phyloP scores from a whole-genome alignment of 2,329 filamentous ascomycete species.

The Phialophora expanda region DNA sequence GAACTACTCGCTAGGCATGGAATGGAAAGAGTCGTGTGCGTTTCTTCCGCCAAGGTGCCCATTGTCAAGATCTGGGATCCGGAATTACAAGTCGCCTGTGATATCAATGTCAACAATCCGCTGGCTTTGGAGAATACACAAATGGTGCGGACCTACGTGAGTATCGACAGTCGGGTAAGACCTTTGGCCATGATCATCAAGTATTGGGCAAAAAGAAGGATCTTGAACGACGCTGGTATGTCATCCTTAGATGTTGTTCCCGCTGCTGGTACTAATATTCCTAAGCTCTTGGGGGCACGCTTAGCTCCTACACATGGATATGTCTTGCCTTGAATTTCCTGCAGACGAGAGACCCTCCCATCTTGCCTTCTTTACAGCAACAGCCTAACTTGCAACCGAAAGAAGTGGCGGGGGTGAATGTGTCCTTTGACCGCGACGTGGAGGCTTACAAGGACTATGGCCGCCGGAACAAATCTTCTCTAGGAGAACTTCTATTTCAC shows the following conservation, averaged over 20 bases:
- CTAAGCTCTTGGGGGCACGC: constrained; percentile 83
- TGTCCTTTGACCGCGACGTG: constrained; percentile 86
- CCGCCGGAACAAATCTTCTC: constrained; percentile 75
- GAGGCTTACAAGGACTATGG: constrained; percentile 76
- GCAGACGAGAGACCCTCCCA: constrained; percentile 80
- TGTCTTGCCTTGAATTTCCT: constrained; percentile 97
- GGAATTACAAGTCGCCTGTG: constrained; percentile 83
- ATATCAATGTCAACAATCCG: constrained; percentile 99
- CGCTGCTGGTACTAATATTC: constrained; percentile 31
- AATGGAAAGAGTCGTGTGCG: constrained; percentile 95
- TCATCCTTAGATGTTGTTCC: constrained; percentile 36
- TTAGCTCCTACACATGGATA: constrained; percentile 99
- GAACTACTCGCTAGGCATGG: constrained; percentile 84
- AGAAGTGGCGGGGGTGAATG: constrained; percentile 68
- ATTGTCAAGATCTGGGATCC: constrained; percentile 99
- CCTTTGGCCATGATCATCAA: constrained; percentile 97
- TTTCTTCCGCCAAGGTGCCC: constrained; percentile 92
- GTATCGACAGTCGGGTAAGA: constrained; percentile 87
- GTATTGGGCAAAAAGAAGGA: constrained; percentile 90
- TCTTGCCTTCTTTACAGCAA: constrained; percentile 85
- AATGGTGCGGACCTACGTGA: constrained; percentile 97
- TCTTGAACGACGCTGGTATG: constrained; percentile 95
- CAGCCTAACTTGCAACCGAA: constrained; percentile 66
- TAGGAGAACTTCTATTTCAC: constrained; percentile 87
- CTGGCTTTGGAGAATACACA: constrained; percentile 92